Evolutionary conservation across 1,139 yeast genomes (phyloP).

Genomic region (Pichia kudriavzevii): DNA sequence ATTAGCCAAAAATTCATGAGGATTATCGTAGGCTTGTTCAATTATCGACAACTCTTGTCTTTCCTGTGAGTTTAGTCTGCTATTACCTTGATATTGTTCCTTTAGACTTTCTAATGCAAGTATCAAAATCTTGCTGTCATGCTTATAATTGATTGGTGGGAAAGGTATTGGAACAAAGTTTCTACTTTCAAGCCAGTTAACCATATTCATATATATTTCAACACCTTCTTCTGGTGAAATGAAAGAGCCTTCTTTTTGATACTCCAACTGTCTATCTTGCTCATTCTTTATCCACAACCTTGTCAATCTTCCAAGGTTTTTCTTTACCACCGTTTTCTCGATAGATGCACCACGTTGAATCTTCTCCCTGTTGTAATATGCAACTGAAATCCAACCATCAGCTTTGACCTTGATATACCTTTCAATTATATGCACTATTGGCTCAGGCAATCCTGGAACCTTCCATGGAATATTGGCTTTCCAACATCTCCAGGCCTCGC

Average conservation of each 20-base stretch:
- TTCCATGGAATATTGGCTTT: conserved; percentile 98
- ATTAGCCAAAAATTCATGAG: conserved; percentile 84
- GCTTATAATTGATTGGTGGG: conserved; percentile 88
- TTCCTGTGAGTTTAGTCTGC: conserved; percentile 76
- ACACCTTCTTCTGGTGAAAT: conserved; percentile 86
- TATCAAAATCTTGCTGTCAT: conserved; percentile 83
- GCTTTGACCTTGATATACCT: conserved; percentile 92
- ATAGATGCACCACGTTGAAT: conserved; percentile 83
- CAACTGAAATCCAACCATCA: conserved; percentile 92
- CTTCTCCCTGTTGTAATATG: conserved; percentile 86
- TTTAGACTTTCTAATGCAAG: conserved; percentile 85
- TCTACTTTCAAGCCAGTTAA: conserved; percentile 85
- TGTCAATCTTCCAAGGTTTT: conserved; percentile 85
- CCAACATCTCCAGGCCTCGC: conserved; percentile 99
- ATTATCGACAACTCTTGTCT: conserved; percentile 89
- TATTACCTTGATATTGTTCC: conserved; percentile 76
- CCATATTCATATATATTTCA: conserved; percentile 76
- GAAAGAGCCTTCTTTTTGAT: conserved; percentile 83
- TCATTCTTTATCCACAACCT: conserved; percentile 89
- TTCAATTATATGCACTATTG: conserved; percentile 77
- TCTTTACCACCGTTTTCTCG: conserved; percentile 89
- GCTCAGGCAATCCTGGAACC: conserved; percentile 93
- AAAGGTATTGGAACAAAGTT: conserved; percentile 85
- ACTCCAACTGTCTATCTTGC: conserved; percentile 77
- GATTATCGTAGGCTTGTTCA: conserved; percentile 95